Evolutionary conservation across 148 eudicot genomes (phyloP).

Genomic region (Nyssa sinensis): DNA sequence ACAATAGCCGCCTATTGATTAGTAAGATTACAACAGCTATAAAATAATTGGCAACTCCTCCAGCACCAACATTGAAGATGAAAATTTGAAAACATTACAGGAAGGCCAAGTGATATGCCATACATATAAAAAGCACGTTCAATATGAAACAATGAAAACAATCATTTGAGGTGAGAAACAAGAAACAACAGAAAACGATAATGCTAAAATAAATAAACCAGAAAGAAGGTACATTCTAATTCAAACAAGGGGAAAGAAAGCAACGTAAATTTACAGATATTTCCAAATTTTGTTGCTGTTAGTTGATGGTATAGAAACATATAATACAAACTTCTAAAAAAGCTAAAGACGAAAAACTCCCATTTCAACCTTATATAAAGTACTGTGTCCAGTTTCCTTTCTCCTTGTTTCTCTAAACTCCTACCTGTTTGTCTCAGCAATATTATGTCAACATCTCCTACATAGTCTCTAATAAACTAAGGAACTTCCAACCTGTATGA

Average conservation of each 20-base stretch:
- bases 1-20: too few species aligned
- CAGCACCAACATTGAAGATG: too few species aligned
- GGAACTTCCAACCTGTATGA: conserved; percentile 8
- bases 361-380: not conserved
- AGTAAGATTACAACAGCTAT: too few species aligned
- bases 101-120: too few species aligned
- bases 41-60: too few species aligned
- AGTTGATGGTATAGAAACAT: not conserved
- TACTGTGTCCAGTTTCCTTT: conserved; percentile 5
- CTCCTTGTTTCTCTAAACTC: conserved; percentile 5
- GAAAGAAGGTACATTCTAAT: not conserved
- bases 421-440: conserved; percentile 10
- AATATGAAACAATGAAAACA: too few species aligned
- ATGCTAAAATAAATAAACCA: not conserved
- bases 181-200: not conserved
- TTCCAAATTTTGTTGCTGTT: conserved; percentile 6
- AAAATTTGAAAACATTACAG: too few species aligned
- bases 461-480: conserved; percentile 2
- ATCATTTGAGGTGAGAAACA: too few species aligned
- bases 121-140: too few species aligned
- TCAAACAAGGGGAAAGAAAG: not conserved
- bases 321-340: conserved; percentile 11
- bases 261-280: not conserved
- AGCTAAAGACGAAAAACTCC: not conserved
- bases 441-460: conserved; percentile 11